Evolutionary conservation across 805 yeast genomes (phyloP), one percentile per base, ranked within the genome.

Genomic region (Starmerella floricola): DNA sequence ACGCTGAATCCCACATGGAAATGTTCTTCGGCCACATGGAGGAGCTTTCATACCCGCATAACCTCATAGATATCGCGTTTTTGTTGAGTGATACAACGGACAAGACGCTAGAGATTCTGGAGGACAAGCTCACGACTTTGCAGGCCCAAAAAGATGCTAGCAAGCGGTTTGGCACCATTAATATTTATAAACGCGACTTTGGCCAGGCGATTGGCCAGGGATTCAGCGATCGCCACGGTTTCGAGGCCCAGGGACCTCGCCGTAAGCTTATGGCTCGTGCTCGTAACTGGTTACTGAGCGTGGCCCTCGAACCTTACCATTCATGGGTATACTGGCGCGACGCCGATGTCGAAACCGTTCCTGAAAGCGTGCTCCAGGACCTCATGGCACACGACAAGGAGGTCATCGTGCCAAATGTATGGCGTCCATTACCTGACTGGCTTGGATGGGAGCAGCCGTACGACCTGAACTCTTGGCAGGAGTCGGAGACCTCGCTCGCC

Each of bases 281-380:
- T 6, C 72, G 98, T 60, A 88, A 88, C 62, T 88, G 97, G 98
- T 66, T 88, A 33, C 74, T 86, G 57, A 67, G 88, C 1, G 91
- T 80, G 6, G 93, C 96, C 1, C 61, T 88, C 35, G 80, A 80
- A 60, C 97, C 98, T 1, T 79, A 88, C 61, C 98, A 88, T 59
- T 79, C 95, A 3, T 87, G 88, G 82, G 96, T 88, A 10, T 87
- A 88, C 61, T 88, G 98, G 98, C 71, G 98, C 62, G 97, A 88
- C 66, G 95, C 93, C 11, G 97, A 88, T 61, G 95, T 88, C n/a
- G 94, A 88, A 61, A 79, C 88, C 0, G 79, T 82, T 21, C 94
- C 96, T 2, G 71, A 78, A 1, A 77, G 95, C 2, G 76, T 88
- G 47, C 63, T 88, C 49, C 95, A 88, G 62, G 97, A 88, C 62